Evolutionary conservation across 345 rosid genomes (phyloP), one percentile per base, ranked within the genome.

Genomic region (Turnera subulata): DNA sequence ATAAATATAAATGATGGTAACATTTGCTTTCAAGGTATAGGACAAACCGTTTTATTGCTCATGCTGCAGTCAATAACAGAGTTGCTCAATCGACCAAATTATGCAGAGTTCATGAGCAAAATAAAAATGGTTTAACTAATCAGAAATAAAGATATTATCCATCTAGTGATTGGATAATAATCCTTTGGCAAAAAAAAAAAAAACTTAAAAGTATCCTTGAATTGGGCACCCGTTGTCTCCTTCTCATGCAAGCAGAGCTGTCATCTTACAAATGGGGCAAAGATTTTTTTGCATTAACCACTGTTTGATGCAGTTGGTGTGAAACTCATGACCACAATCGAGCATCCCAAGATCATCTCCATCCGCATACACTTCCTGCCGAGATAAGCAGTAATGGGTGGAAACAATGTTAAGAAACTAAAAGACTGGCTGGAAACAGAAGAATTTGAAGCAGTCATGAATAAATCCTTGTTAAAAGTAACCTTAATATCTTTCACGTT

Each of bases 241-340:
- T 16, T 47, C 32, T 72, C 71, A 76, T 13, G 80, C 74, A 10
- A 65, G 66, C 61, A 90, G 63, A 40, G 78, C 71, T 6, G 56
- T 60, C 56, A 29, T 61, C 65, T 67, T 67, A 60, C 71, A 67
- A 19, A 67, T 54, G 50, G 71, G 71, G 46, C 71, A 67, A 0
- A 60, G 26, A 33, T 67, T 67, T 48, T 67, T 67, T 43, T 38
- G 39, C 55, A 49, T 54, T 26, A 67, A 42, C 71, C 71, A 67
- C 29, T 48, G 66, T 40, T 60, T 67, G 61, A 67, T 40, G 61
- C 71, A 67, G 50, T 40, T 22, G 44, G 56, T 48, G 39, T 67
- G 71, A 23, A 67, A 67, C 25, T 47, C 61, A 49, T 67, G 71
- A 13, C 65, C 71, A 9, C 71, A 67, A 13, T 67, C 65, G 20